Evolutionary conservation across 2,329 filamentous ascomycete species (phyloP).

Genomic region (Talaromyces sp.): DNA sequence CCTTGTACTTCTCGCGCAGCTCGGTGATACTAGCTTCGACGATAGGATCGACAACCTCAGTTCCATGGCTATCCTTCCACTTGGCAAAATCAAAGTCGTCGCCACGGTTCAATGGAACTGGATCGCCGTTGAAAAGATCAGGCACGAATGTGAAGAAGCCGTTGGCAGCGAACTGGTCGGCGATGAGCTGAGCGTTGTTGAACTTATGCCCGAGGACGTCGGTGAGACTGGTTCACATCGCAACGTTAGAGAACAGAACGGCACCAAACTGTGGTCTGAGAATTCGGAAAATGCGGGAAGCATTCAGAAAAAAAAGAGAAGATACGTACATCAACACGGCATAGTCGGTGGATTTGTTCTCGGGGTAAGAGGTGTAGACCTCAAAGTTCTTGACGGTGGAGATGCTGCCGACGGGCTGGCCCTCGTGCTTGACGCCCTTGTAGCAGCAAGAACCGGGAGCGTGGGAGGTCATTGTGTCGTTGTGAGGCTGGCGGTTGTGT

Average conservation of each 20-base stretch:
- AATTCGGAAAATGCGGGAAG: neutral
- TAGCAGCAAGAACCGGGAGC: slow-evolving; percentile 15
- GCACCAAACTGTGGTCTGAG: neutral
- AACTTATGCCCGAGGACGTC: slow-evolving; percentile 54
- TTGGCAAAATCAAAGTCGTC: slow-evolving; percentile 46
- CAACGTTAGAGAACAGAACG: neutral
- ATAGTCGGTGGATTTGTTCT: slow-evolving; percentile 46
- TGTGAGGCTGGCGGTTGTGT: neutral
- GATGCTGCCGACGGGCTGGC: slow-evolving; percentile 38
- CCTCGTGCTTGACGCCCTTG: slow-evolving; percentile 40
- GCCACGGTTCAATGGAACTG: slow-evolving; percentile 50
- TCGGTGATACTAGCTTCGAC: slow-evolving; percentile 42
- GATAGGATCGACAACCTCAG: slow-evolving; percentile 47
- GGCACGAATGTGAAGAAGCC: slow-evolving; percentile 63
- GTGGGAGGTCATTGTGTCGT: slow-evolving; percentile 9
- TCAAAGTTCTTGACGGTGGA: slow-evolving; percentile 40
- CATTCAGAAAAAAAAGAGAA: neutral
- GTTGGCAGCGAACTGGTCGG: slow-evolving; percentile 67
- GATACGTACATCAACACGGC: slow-evolving; percentile 46
- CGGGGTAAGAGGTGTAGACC: slow-evolving; percentile 50
- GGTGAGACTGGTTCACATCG: slow-evolving; percentile 30
- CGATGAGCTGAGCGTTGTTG: slow-evolving; percentile 57
- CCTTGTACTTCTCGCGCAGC: slow-evolving; percentile 24
- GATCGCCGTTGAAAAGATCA: slow-evolving; percentile 59
- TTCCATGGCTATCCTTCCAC: slow-evolving; percentile 41